These are phyloP conservation scores for Spathaspora girioi DNA, from an alignment of 805 yeast species.

Conservation along the genomic window DNA sequence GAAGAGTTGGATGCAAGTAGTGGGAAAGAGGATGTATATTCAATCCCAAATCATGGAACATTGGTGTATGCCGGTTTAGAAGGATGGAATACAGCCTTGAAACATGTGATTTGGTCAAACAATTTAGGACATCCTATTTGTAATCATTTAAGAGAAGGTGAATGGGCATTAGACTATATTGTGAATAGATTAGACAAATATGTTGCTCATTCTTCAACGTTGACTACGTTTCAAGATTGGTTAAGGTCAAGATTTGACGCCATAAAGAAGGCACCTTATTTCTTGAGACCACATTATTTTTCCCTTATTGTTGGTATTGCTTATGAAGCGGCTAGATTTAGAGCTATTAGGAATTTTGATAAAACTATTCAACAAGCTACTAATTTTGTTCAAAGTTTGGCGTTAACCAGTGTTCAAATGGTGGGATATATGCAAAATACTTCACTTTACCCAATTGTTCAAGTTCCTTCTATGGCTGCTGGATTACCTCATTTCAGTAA, in stretches of 20 bases:
- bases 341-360: conserved; percentile 58
- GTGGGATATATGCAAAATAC: conserved; percentile 70
- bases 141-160: conserved; percentile 74
- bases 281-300: conserved; percentile 82
- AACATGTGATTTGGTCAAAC: conserved; percentile 59
- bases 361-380: conserved; percentile 56
- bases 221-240: conserved; percentile 66
- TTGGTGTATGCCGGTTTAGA: conserved; percentile 87
- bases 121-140: conserved; percentile 83
- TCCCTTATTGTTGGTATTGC: conserved; percentile 78
- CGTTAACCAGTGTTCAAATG: conserved; percentile 85
- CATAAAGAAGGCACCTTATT: conserved; percentile 68
- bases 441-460: conserved; percentile 62
- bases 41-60: conserved; percentile 68
- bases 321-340: conserved; percentile 74
- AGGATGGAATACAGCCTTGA: conserved; percentile 80
- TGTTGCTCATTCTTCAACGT: conserved; percentile 39
- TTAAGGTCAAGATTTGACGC: conserved; percentile 58
- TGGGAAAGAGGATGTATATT: conserved; percentile 71
- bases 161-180: conserved; percentile 85
- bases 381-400: conserved; percentile 72
- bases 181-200: conserved; percentile 60
- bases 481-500: conserved; percentile 92
- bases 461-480: conserved; percentile 82
- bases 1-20: conserved; percentile 82